Percentiles rank a stretch among this genome's conserved stretches.
Conservation (phyloP, 768 basidiomycete genomes). For the Lactarius vividus region DNA sequence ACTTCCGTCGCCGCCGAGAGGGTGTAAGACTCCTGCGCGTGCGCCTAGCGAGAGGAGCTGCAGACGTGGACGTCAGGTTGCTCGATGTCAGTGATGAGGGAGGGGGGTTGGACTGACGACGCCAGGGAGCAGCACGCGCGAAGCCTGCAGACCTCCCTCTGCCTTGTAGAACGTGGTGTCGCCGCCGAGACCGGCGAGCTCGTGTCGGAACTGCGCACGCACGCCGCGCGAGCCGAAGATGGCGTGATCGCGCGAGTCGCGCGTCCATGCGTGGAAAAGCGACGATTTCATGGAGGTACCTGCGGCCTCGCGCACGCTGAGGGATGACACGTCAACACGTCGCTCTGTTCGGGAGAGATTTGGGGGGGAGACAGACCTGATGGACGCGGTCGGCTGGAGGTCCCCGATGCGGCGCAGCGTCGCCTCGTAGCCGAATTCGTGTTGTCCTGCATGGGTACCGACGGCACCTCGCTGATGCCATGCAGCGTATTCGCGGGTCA, state of each 20-base stretch:
- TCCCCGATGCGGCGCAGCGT: conserved; percentile 72
- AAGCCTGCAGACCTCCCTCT: conserved; percentile 62
- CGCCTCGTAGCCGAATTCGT: conserved; percentile 85
- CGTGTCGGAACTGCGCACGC: conserved; percentile 60
- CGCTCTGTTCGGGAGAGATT: no score
- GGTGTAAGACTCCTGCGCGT: conserved; percentile 67
- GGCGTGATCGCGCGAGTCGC: conserved; percentile 74
- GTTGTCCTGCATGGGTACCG: conserved; percentile 40
- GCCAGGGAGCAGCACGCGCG: conserved; percentile 55
- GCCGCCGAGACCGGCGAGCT: conserved; percentile 79
- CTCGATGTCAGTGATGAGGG: background rate
- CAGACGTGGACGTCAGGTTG: background rate
- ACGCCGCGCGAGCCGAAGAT: conserved; percentile 61
- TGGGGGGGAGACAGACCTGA: no score
- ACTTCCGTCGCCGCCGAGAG: conserved; percentile 37
- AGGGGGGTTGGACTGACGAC: conserved; percentile 46
- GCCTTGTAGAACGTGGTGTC: conserved; percentile 75
- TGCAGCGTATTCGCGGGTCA: conserved; percentile 10
- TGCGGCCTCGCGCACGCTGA: conserved; percentile 80
- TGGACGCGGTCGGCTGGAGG: conserved; percentile 71
- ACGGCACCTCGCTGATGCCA: conserved; percentile 15
- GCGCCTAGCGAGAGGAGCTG: conserved; percentile 77
- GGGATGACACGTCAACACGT: conserved; percentile 1
- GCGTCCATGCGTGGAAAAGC: conserved; percentile 69
- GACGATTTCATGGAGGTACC: conserved; percentile 81